Percentiles rank a stretch among this genome's conserved stretches.
These are phyloP conservation scores for Corynespora cassiicola DNA, from an alignment of 2,329 filamentous ascomycete species.

Conservation along the genomic window DNA sequence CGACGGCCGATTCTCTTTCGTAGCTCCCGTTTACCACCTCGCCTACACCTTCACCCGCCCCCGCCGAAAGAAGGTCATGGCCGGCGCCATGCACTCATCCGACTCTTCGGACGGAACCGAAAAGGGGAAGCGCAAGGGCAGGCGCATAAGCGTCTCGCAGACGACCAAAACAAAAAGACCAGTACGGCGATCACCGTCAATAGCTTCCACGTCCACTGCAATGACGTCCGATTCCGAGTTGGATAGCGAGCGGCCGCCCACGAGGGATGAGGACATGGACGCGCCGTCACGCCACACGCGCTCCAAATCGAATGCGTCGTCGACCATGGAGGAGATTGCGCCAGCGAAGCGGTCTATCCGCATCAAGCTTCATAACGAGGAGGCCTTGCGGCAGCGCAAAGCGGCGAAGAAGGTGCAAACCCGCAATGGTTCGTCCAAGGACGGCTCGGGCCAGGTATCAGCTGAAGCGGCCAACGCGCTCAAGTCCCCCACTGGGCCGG, in stretches of 20 bases:
- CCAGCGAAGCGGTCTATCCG: constrained; percentile 81
- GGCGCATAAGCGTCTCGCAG: constrained; percentile 32
- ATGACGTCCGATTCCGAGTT: constrained; percentile 72
- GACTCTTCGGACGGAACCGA: constrained; percentile 33
- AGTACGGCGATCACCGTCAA: constrained; percentile 48
- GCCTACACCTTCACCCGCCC: constrained; percentile 54
- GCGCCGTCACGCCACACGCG: constrained; percentile 63
- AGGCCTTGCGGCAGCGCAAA: constrained; percentile 75
- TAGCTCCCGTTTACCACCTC: constrained; percentile 74
- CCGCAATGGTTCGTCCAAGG: constrained; percentile 40
- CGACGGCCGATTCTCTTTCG: constrained; percentile 77
- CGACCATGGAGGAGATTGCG: constrained; percentile 67
- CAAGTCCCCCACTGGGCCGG: constrained; percentile 91
- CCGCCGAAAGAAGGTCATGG: constrained; percentile 38
- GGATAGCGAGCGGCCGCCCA: constrained; percentile 53
- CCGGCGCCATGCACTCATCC: constrained; percentile 34
- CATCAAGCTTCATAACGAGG: constrained; percentile 87
- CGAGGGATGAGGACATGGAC: constrained; percentile 43
- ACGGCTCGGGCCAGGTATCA: constrained; percentile 40
- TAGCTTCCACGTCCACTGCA: constrained; percentile 65
- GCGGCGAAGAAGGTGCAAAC: constrained; percentile 68
- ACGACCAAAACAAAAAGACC: constrained; percentile 30
- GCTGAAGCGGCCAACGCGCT: constrained; percentile 68
- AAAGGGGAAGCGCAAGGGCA: constrained; percentile 36
- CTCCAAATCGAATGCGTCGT: constrained; percentile 62